Evolutionary conservation across 169 alveolate genomes (phyloP), one percentile per base, ranked within the genome.

Genomic region (Cystoisospora suis): DNA sequence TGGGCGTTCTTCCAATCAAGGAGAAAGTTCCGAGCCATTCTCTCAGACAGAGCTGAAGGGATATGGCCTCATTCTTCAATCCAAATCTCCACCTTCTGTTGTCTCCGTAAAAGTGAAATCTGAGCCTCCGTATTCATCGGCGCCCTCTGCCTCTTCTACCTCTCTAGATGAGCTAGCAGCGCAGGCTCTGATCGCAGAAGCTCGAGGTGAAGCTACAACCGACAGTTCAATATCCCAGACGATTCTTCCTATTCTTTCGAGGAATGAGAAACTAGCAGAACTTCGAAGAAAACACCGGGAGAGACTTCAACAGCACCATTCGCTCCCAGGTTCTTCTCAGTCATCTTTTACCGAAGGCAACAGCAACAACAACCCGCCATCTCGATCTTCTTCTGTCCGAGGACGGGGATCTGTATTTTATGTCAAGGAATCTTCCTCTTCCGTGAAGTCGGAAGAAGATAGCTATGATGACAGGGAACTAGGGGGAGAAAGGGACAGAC

Each of bases 111-210:
- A 0, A 1, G 58, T 34, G 1, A 72, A 72, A 38, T 9, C 46
- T 2, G 56, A 34, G 53, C 17, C 40, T 29, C 36, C 75, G 29
- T 12, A 27, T 17, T 29, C 83, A 15, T 2, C 83, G 58, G 53
- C 83, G 4, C 32, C 46, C 15, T 34, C 83, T 17, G 15, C 83
- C 32, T 17, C 32, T 95, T 86, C 95, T 95, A 44, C 46, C 38
- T 17, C 46, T 6, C 40, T 69, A 12, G 81, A 81, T 45, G 88
- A 47, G n/a, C 12, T 38, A 38, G 77, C 72, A 20, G 77, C 88
- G 3, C 88, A 34, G 49, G 72, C 65, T 6, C 34, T 47, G 88
- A 53, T 47, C 20, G 53, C 65, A 0, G 72, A 81, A 40, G 88
- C 47, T 17, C 49, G n/a, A 56, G 36, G 75, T 47, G 88, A 29